Percentiles rank a stretch among this genome's conserved stretches.
Conservation (phyloP, 768 basidiomycete species). For the Podaxis rugospora region DNA sequence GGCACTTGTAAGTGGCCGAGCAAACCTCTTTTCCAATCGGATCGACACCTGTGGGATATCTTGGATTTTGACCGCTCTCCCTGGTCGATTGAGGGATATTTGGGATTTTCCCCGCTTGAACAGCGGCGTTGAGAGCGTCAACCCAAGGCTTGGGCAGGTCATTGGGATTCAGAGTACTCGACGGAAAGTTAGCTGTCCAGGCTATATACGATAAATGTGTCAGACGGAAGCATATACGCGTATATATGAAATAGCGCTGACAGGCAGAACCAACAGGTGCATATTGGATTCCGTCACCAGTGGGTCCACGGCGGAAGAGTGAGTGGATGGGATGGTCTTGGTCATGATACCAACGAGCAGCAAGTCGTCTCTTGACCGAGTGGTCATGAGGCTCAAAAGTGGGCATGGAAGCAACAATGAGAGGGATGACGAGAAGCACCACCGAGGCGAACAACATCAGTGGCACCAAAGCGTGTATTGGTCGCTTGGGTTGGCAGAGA, state of each 20-base stretch:
- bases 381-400: conserved; percentile 20
- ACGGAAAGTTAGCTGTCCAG: conserved; percentile 64
- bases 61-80: conserved; percentile 31
- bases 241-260: conserved; percentile 23
- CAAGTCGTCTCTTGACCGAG: conserved; percentile 24
- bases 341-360: conserved; percentile 56
- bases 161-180: conserved; percentile 38
- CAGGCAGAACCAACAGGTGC: conserved; percentile 57
- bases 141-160: conserved; percentile 66
- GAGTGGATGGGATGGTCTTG: conserved; percentile 53
- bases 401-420: conserved; percentile 9
- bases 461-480: background rate
- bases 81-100: conserved; percentile 49
- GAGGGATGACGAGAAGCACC: conserved; percentile 2
- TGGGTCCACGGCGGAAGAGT: conserved; percentile 55
- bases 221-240: background rate
- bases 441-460: conserved; percentile 11
- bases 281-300: conserved; percentile 43
- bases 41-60: conserved; percentile 41
- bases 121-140: conserved; percentile 63
- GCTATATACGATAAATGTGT: conserved; percentile 26
- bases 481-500: background rate
- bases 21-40: conserved; percentile 55
- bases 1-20: conserved; percentile 72
- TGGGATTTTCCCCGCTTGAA: conserved; percentile 69